phyloP scores from a whole-genome alignment of 2,329 filamentous ascomycete species.

The Trichoderma atrobrunneum region DNA sequence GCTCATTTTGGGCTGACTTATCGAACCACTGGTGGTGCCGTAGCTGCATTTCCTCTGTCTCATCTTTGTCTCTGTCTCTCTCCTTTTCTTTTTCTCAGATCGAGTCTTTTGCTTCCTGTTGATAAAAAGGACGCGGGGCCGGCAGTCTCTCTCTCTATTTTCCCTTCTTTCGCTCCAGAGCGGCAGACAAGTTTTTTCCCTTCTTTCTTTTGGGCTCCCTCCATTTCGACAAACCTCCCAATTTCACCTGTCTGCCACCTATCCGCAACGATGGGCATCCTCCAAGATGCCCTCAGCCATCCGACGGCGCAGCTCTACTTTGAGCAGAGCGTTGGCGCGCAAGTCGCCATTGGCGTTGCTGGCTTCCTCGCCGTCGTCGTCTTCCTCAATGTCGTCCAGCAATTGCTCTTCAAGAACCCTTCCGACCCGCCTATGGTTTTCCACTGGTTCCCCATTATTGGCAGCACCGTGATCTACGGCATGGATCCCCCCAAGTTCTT shows the following conservation, averaged over 20 bases:
- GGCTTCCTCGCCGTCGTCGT: slow-evolving; percentile 55
- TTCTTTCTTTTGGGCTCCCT: background rate
- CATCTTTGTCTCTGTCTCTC: background rate
- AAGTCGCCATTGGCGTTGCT: slow-evolving; percentile 45
- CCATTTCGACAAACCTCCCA: background rate
- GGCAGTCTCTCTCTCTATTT: background rate
- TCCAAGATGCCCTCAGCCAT: slow-evolving; percentile 50
- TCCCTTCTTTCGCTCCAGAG: background rate
- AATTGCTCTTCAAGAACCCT: slow-evolving; percentile 77
- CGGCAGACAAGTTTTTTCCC: background rate
- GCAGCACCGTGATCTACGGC: slow-evolving; percentile 89
- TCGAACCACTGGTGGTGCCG: slow-evolving; percentile 16
- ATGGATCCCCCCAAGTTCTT: slow-evolving; percentile 94
- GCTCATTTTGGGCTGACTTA: slow-evolving; percentile 17
- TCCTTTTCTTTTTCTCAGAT: background rate
- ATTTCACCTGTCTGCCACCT: background rate
- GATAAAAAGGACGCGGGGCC: slow-evolving; percentile 13
- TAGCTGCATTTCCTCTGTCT: background rate
- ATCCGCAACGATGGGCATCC: slow-evolving; percentile 48
- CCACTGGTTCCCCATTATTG: slow-evolving; percentile 78
- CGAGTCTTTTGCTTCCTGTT: background rate
- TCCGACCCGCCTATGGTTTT: slow-evolving; percentile 80
- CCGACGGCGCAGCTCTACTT: slow-evolving; percentile 51
- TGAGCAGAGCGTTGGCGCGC: slow-evolving; percentile 45
- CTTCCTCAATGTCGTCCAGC: slow-evolving; percentile 73